Evolutionary conservation across 345 rosid species (phyloP).

Genomic region (Pistacia vera): DNA sequence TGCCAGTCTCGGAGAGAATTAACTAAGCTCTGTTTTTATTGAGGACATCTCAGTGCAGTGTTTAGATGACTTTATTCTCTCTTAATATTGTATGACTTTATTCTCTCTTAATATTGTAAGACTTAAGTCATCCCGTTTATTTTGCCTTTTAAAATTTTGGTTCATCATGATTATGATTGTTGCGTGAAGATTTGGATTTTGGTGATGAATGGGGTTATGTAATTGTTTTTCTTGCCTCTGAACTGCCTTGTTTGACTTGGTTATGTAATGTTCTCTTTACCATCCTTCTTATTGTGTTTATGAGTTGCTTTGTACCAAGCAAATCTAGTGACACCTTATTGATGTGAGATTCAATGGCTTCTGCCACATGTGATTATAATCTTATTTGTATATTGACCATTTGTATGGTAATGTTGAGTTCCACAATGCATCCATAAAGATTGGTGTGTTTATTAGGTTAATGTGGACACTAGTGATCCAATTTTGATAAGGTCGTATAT

Average conservation of each 20-base stretch:
- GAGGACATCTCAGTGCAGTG: not conserved
- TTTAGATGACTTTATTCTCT: not conserved
- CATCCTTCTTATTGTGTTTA: not conserved
- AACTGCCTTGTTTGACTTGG: constrained; percentile 4
- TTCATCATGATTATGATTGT: not conserved
- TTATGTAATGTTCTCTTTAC: not conserved
- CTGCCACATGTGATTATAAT: not conserved
- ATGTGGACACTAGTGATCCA: not conserved
- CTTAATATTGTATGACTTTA: too few relatives aligned
- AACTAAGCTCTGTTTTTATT: not conserved
- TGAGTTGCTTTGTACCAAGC: not conserved
- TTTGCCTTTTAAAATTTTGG: not conserved
- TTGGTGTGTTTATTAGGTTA: not conserved
- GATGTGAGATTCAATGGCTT: not conserved
- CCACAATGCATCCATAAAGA: not conserved
- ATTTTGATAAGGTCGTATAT: not conserved
- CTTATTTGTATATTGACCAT: not conserved
- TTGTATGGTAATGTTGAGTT: not conserved
- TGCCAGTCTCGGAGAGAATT: not conserved
- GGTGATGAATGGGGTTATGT: not conserved
- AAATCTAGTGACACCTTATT: not conserved
- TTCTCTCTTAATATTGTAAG: not conserved
- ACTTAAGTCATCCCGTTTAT: not conserved
- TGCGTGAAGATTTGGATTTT: not conserved
- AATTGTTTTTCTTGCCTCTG: not conserved